Evolutionary conservation across 2,329 filamentous ascomycete species (phyloP), one percentile per base, ranked within the genome.

Genomic region (Clonostachys rhizophaga): DNA sequence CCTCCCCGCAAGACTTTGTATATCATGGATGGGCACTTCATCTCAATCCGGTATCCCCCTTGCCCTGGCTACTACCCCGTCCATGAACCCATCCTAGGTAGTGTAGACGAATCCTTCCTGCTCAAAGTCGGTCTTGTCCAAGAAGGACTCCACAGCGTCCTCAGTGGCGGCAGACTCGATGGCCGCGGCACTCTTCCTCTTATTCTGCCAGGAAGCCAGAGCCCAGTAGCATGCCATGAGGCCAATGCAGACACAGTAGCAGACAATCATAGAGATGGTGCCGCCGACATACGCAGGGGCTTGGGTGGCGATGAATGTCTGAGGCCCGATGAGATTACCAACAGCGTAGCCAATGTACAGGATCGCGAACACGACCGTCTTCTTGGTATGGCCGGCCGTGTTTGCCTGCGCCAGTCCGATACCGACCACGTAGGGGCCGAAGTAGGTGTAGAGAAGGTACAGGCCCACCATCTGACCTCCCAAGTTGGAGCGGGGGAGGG

Each of bases 111-210:
- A 86, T 58, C 86, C 78, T 2, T 71, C 67, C 50, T 85, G 87
- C 68, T 87, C 83, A 47, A 71, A 65, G 57, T 87, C 84, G 5
- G 83, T 87, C 52, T 87, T 61, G 58, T 87, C 83, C 48, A 81
- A 67, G 64, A 79, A 30, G 24, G 24, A 86, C 69, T 86, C 84
- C 61, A 39, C 36, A n/a, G 36, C 14, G 14, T 39, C 36, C 24
- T 30, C 24, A 10, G 24, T 30, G 9, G 24, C 24, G 24, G 24
- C 9, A 30, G 24, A 30, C 9, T 30, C 24, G 9, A 30, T 30
- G 9, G 24, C 24, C 24, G 9, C 24, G 24, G 36, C 36, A 8
- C 36, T n/a, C 36, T n/a, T n/a, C 36, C 10, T 39, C 36, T 39
- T 39, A 8, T 39, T 18, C 10, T 18, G 14, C 36, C 14, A 18